These are phyloP conservation scores for Phaeotremella skinneri DNA, from an alignment of 768 basidiomycete genomes.

Conservation along the genomic window DNA sequence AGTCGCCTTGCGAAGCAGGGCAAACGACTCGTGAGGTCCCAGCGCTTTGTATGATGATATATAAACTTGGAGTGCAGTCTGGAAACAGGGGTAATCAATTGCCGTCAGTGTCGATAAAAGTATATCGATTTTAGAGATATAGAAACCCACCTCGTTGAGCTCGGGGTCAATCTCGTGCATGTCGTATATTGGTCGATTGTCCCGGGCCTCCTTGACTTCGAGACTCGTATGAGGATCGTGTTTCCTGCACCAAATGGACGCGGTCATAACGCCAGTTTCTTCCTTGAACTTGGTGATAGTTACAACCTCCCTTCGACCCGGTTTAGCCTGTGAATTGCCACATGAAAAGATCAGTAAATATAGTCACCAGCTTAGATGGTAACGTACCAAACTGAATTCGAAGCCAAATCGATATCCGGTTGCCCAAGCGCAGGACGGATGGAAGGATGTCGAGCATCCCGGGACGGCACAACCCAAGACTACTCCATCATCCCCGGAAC, in stretches of 20 bases:
- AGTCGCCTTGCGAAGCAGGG: constrained; percentile 80
- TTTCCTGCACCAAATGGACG: constrained; percentile 73
- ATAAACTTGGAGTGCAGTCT: constrained; percentile 90
- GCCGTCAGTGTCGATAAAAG: too few relatives aligned
- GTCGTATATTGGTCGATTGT: constrained; percentile 69
- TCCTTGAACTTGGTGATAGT: constrained; percentile 70
- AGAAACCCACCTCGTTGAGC: constrained; percentile 67
- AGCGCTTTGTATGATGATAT: constrained; percentile 81
- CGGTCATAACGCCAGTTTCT: constrained; percentile 72
- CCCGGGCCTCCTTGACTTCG: constrained; percentile 52
- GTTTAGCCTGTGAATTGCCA: constrained; percentile 62
- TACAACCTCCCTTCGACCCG: constrained; percentile 67
- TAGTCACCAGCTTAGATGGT: constrained; percentile 6
- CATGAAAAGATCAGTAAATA: not conserved
- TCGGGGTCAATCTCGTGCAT: constrained; percentile 78
- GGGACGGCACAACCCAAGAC: constrained; percentile 66
- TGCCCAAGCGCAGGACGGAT: constrained; percentile 86
- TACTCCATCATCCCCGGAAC: constrained; percentile 67
- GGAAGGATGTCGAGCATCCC: constrained; percentile 77
- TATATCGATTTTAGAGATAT: not conserved
- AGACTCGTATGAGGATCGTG: constrained; percentile 54
- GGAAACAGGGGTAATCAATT: not conserved
- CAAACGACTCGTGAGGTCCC: constrained; percentile 64
- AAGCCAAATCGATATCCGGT: constrained; percentile 83
- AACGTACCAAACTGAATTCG: constrained; percentile 76